Conservation (phyloP, 2,329 filamentous ascomycete genomes). For the Aspergillus sclerotialis region DNA sequence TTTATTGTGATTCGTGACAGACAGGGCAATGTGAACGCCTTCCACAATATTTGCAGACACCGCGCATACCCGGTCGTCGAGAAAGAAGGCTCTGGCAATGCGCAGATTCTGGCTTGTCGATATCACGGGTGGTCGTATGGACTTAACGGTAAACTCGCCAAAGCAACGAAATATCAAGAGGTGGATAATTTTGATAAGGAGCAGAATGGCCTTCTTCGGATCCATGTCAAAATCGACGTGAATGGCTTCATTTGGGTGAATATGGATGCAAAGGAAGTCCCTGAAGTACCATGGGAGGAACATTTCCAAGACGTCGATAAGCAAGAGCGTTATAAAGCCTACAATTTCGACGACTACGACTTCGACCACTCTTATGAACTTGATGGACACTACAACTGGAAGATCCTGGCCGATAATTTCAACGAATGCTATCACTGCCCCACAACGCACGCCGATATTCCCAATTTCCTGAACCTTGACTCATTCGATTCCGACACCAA, state of each 20-base stretch:
- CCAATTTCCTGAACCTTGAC: slow-evolving; percentile 50
- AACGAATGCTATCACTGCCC: slow-evolving; percentile 60
- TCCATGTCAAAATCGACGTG: slow-evolving; percentile 46
- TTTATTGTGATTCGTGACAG: slow-evolving; percentile 45
- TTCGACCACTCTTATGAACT: slow-evolving; percentile 53
- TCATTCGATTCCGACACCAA: slow-evolving; percentile 48
- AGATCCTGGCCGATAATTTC: slow-evolving; percentile 56
- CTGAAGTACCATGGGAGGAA: slow-evolving; percentile 40
- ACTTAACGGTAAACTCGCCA: slow-evolving; percentile 2
- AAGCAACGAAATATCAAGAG: slow-evolving; percentile 1
- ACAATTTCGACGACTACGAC: slow-evolving; percentile 45
- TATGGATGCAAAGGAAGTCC: slow-evolving; percentile 31
- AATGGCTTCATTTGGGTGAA: slow-evolving; percentile 53
- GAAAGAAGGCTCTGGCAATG: slow-evolving; percentile 1
- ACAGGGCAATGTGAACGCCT: slow-evolving; percentile 44
- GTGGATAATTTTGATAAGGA: slow-evolving; percentile 14
- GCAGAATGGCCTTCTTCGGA: slow-evolving; percentile 46
- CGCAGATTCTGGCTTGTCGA: slow-evolving; percentile 1
- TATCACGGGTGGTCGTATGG: slow-evolving; percentile 3
- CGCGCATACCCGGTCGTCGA: slow-evolving; percentile 2
- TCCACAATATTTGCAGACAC: slow-evolving; percentile 47
- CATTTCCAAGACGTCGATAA: slow-evolving; percentile 44
- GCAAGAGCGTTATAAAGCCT: slow-evolving; percentile 40
- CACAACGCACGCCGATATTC: slow-evolving; percentile 52
- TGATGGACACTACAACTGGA: slow-evolving; percentile 54